Conservation (phyloP, 768 basidiomycete genomes). For the Aureoboletus auriporus region DNA sequence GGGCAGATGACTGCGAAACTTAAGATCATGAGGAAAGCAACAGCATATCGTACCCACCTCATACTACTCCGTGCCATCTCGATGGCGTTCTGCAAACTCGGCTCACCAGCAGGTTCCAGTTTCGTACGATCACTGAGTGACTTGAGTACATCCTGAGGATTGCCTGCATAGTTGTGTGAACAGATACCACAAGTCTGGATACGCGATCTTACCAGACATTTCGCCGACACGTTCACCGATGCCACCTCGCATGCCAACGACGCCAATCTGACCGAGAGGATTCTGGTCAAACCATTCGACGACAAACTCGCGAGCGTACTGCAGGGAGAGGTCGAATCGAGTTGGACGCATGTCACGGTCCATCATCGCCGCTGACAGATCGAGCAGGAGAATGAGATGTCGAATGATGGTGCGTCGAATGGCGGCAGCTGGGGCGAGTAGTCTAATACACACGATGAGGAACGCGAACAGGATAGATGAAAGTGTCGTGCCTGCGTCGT, state of each 20-base stretch:
- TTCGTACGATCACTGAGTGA: conserved; percentile 81
- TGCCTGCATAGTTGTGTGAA: conserved; percentile 50
- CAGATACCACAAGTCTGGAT: background rate
- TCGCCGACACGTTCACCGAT: conserved; percentile 87
- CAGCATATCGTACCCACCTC: conserved; percentile 49
- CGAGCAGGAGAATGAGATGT: conserved; percentile 88
- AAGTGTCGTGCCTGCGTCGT: conserved; percentile 63
- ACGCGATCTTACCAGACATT: conserved; percentile 71
- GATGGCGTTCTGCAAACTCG: conserved; percentile 95
- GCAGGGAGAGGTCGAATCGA: conserved; percentile 85
- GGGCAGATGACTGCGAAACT: conserved; percentile 76
- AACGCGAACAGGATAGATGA: background rate
- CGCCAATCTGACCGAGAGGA: conserved; percentile 92
- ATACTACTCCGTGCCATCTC: conserved; percentile 94
- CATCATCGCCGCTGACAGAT: conserved; percentile 87
- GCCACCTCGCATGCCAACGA: conserved; percentile 90
- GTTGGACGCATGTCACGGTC: conserved; percentile 96
- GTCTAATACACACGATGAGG: conserved; percentile 37
- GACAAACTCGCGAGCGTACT: conserved; percentile 89
- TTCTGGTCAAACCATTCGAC: conserved; percentile 99
- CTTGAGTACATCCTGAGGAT: conserved; percentile 93
- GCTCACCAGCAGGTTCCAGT: conserved; percentile 87
- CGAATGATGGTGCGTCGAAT: conserved; percentile 95
- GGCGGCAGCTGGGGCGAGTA: conserved; percentile 78
- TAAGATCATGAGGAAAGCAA: conserved; percentile 1